A percentile compares a stretch with the other conserved stretches of the same genome.
These are phyloP conservation scores for Talaromyces sp. DNA, from an alignment of 2,329 filamentous ascomycete species.

Conservation along the genomic window DNA sequence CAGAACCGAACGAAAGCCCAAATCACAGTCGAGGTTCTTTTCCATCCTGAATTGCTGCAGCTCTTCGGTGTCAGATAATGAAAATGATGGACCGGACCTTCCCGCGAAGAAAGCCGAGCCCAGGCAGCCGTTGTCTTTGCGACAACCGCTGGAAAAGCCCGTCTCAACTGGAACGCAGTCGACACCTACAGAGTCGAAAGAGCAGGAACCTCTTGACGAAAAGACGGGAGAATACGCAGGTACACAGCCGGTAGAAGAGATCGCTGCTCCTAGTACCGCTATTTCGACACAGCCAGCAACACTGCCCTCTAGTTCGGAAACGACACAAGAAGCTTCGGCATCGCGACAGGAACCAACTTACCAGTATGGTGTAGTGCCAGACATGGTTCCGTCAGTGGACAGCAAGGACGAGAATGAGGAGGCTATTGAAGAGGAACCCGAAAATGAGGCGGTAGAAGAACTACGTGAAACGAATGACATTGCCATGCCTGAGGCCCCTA, in stretches of 20 bases:
- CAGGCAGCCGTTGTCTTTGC: conserved; percentile 34
- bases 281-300: conserved; percentile 28
- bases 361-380: background rate
- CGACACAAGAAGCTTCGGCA: conserved; percentile 28
- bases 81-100: conserved; percentile 39
- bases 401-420: conserved; percentile 13
- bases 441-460: conserved; percentile 14
- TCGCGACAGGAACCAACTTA: conserved; percentile 19
- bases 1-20: conserved; percentile 41
- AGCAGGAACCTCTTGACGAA: conserved; percentile 35
- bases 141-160: conserved; percentile 38
- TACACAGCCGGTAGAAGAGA: conserved; percentile 27
- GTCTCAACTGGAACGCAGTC: conserved; percentile 38
- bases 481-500: conserved; percentile 60
- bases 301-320: conserved; percentile 16
- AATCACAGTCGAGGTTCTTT: conserved; percentile 40
- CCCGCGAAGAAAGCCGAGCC: conserved; percentile 48
- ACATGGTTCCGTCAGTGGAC: background rate
- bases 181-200: conserved; percentile 39
- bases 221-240: conserved; percentile 34
- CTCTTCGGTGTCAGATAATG: conserved; percentile 40
- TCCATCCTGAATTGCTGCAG: conserved; percentile 51
- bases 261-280: conserved; percentile 13
- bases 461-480: conserved; percentile 51
- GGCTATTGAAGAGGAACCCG: conserved; percentile 6